Evolutionary conservation across 2,329 filamentous ascomycete genomes (phyloP).

Genomic region (Dactylonectria macrodidyma): DNA sequence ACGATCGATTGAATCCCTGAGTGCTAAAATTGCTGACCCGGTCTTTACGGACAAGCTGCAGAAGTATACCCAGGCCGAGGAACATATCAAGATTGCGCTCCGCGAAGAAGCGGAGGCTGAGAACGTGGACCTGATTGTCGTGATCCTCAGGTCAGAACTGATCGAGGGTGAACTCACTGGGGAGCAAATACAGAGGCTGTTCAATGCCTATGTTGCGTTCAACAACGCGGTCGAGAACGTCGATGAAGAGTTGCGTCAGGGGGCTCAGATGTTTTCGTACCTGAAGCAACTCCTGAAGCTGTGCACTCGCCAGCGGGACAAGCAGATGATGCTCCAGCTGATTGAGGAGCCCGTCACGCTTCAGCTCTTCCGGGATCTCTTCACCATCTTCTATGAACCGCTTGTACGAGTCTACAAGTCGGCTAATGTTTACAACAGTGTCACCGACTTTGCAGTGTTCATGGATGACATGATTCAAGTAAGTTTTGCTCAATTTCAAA

Average conservation of each 20-base stretch:
- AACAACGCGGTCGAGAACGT: constrained; percentile 93
- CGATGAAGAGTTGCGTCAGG: constrained; percentile 89
- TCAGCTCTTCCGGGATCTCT: constrained; percentile 95
- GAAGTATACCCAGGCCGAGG: constrained; percentile 81
- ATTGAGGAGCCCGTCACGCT: constrained; percentile 98
- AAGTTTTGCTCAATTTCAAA: constrained; percentile 32
- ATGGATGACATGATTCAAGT: constrained; percentile 93
- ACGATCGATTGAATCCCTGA: constrained; percentile 85
- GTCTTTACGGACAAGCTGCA: constrained; percentile 86
- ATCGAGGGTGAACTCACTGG: constrained; percentile 79
- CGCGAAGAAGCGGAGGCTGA: constrained; percentile 81
- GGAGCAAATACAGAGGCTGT: constrained; percentile 86
- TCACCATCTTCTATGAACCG: constrained; percentile 99
- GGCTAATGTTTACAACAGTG: constrained; percentile 96
- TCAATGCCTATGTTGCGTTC: constrained; percentile 97
- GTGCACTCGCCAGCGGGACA: constrained; percentile 91
- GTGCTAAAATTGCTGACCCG: constrained; percentile 83
- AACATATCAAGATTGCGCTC: constrained; percentile 81
- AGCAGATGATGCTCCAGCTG: constrained; percentile 95
- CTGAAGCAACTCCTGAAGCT: constrained; percentile 96
- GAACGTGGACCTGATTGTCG: constrained; percentile 87
- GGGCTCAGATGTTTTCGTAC: constrained; percentile 92
- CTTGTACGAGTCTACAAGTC: constrained; percentile 98
- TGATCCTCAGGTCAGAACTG: constrained; percentile 84
- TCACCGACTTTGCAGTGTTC: constrained; percentile 95